A percentile compares a stretch with the other conserved stretches of the same genome.
These are phyloP conservation scores for Adansonia digitata DNA, from an alignment of 345 rosid genomes.

Conservation along the genomic window DNA sequence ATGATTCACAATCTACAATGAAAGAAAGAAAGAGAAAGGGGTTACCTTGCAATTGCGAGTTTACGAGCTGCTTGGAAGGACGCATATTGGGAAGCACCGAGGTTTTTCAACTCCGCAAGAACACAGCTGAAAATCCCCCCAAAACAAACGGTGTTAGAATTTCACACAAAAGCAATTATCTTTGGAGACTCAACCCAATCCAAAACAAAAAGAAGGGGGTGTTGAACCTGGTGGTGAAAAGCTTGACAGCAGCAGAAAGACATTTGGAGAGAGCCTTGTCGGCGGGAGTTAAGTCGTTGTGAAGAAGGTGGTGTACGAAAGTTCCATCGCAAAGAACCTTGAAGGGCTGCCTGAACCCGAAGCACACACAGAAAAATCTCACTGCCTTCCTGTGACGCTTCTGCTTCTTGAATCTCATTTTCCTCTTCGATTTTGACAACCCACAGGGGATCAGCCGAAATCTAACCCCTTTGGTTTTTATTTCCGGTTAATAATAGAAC, in stretches of 20 bases:
- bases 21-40: neutral
- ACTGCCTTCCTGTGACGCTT: conserved; percentile 71
- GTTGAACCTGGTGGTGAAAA: conserved; percentile 73
- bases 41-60: conserved; percentile 63
- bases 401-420: conserved; percentile 79
- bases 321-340: conserved; percentile 87
- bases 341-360: conserved; percentile 72
- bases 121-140: conserved; percentile 46
- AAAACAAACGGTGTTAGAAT: neutral
- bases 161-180: neutral
- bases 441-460: neutral
- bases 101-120: conserved; percentile 64
- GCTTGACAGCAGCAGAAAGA: conserved; percentile 71
- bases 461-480: neutral
- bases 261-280: conserved; percentile 57
- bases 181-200: neutral
- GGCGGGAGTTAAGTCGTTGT: conserved; percentile 50
- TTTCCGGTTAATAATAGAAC: neutral
- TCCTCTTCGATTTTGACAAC: neutral
- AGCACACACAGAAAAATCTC: conserved; percentile 66
- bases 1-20: neutral
- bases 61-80: conserved; percentile 52
- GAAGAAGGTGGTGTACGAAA: conserved; percentile 64
- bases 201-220: neutral
- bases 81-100: conserved; percentile 51